Conservation (phyloP, 805 yeast genomes). For the Nakazawaea populi region DNA sequence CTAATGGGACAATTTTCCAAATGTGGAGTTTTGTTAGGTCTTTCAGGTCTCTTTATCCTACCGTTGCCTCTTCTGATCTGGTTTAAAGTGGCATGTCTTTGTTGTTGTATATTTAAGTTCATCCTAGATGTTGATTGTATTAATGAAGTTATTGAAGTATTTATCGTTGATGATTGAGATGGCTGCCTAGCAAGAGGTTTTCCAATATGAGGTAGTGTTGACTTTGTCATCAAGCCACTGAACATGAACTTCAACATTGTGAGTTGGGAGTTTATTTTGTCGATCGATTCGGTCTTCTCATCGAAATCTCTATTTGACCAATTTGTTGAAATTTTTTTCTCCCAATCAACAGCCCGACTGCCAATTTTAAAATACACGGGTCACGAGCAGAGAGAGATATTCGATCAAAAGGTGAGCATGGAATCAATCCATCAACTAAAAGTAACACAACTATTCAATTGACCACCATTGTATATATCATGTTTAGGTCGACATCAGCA, state of each 20-base stretch:
- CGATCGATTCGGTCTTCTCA: background rate
- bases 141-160: slow-evolving; percentile 1
- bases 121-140: slow-evolving; percentile 3
- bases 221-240: slow-evolving; percentile 9
- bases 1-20: slow-evolving; percentile 77
- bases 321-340: background rate
- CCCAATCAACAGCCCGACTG: background rate
- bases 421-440: too few relatives aligned
- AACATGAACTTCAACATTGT: slow-evolving; percentile 15
- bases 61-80: slow-evolving; percentile 67
- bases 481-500: background rate
- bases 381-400: too few relatives aligned
- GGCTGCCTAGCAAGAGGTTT: background rate
- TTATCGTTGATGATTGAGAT: background rate
- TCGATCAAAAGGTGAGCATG: too few relatives aligned
- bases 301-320: background rate
- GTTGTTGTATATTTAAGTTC: slow-evolving; percentile 23
- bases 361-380: too few relatives aligned
- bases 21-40: slow-evolving; percentile 68
- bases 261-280: background rate
- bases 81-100: slow-evolving; percentile 64
- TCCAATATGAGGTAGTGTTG: background rate
- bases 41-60: slow-evolving; percentile 29
- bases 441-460: too few relatives aligned
- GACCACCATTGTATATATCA: too few relatives aligned